Evolutionary conservation across 2,329 filamentous ascomycete species (phyloP), one percentile per base, ranked within the genome.

Genomic region (Ophiosphaerella herpotricha): DNA sequence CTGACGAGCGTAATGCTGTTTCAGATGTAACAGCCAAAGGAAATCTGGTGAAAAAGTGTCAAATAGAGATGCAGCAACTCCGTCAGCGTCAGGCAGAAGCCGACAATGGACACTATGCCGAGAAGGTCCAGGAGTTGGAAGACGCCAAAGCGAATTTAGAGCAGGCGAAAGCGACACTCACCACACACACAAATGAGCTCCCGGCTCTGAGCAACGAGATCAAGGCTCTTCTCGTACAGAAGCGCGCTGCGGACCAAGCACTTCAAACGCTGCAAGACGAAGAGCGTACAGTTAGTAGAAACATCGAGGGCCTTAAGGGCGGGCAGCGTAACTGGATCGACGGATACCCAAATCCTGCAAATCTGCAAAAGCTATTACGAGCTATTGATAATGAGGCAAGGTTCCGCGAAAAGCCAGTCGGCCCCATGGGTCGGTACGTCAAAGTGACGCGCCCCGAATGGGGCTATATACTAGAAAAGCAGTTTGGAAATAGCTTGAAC

Each of bases 361-460:
- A 50, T 18, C 82, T 95, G 63, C 78, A 80, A 1, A 74, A 78
- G 2, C 81, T 97, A 3, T 74, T 95, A 6, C 78, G 75, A 45
- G 81, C 81, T n/a, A 89, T 97, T 53, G 79, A 84, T 5, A 76
- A 78, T n/a, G 90, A 96, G 49, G 72, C 56, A 2, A 79, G 85
- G 0, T 97, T 95, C 66, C 76, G 78, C 21, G 77, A 82, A 37
- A 86, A 82, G 54, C 94, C 94, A 2, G 78, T 97, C 31, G 94
- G 94, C 0, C 94, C 94, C 0, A 78, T 97, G 12, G 94, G 92
- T 26, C 78, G 85, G 21, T 83, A 94, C 64, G 81, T 99, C 43
- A 86, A 85, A 58, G 77, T 99, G 21, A 76, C 85, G 32, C 86
- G 93, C 58, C 88, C 90, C 1, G 81, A 90, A 61, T 99, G 94